These are phyloP conservation scores for Leonotis leonurus DNA, from an alignment of 257 asterid species.

Conservation along the genomic window DNA sequence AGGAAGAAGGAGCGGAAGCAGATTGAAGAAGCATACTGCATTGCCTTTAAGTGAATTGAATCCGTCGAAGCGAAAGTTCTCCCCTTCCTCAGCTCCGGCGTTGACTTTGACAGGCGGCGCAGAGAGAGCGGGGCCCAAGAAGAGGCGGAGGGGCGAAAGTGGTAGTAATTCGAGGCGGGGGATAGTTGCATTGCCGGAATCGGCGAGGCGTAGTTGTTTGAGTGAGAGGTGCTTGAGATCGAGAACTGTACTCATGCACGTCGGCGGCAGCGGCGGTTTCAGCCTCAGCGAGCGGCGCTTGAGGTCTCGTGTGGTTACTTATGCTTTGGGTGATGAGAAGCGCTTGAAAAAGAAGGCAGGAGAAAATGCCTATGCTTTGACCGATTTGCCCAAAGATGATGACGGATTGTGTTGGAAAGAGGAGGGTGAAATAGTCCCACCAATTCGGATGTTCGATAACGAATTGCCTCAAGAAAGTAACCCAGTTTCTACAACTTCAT, in stretches of 20 bases:
- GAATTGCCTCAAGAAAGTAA: slow-evolving; percentile 8
- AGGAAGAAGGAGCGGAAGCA: neutral
- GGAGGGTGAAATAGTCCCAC: neutral
- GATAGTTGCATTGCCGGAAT: slow-evolving; percentile 24
- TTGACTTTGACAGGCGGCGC: slow-evolving; percentile 7
- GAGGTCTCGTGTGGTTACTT: slow-evolving; percentile 13
- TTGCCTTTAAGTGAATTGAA: slow-evolving; percentile 13
- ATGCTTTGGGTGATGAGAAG: slow-evolving; percentile 2
- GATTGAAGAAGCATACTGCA: slow-evolving; percentile 16
- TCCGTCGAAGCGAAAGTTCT: slow-evolving; percentile 2
- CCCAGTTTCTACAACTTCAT: neutral
- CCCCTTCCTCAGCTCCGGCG: slow-evolving; percentile 15
- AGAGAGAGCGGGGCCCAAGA: slow-evolving; percentile 10
- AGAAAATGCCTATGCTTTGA: slow-evolving; percentile 1
- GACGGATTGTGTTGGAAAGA: neutral
- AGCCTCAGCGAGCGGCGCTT: slow-evolving; percentile 2
- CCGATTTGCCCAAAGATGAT: slow-evolving; percentile 5
- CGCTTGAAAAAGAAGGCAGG: slow-evolving; percentile 11
- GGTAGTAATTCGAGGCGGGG: slow-evolving; percentile 15
- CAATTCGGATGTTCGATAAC: slow-evolving; percentile 6
- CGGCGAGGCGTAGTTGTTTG: slow-evolving; percentile 10
- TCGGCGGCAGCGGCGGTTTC: slow-evolving; percentile 9
- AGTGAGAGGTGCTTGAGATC: slow-evolving; percentile 33
- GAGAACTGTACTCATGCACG: slow-evolving; percentile 22
- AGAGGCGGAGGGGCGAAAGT: slow-evolving; percentile 22